phyloP scores from a whole-genome alignment of 2,329 filamentous ascomycete genomes.

The Diaporthe sp. region DNA sequence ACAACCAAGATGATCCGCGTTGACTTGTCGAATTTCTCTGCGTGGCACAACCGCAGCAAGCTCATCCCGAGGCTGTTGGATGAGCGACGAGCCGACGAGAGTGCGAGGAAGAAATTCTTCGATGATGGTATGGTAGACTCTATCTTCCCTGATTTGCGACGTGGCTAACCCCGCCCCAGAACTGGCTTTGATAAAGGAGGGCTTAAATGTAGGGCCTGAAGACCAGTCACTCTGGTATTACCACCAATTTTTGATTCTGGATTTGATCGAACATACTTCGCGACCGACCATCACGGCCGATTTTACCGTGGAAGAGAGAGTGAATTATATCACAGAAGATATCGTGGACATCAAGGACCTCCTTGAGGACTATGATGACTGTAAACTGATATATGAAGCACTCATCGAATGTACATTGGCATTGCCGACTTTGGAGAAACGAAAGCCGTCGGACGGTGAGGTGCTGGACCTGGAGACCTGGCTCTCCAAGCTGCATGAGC shows the following conservation, averaged over 20 bases:
- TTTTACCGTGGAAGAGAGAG: constrained; percentile 72
- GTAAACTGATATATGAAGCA: constrained; percentile 91
- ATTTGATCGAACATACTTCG: constrained; percentile 66
- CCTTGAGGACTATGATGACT: constrained; percentile 68
- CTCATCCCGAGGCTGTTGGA: constrained; percentile 83
- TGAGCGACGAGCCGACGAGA: constrained; percentile 76
- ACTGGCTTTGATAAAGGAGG: constrained; percentile 80
- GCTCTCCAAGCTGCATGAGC: constrained; percentile 74
- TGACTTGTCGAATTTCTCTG: constrained; percentile 96
- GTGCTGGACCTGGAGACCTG: constrained; percentile 65
- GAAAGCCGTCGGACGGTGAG: constrained; percentile 56
- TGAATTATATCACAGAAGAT: constrained; percentile 77
- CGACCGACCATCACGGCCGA: constrained; percentile 74
- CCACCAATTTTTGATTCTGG: constrained; percentile 87
- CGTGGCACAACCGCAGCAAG: constrained; percentile 92
- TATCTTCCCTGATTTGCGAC: background rate
- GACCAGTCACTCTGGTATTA: constrained; percentile 99
- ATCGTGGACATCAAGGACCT: constrained; percentile 80
- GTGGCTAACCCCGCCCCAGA: constrained; percentile 63
- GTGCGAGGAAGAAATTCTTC: constrained; percentile 76
- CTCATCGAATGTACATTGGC: constrained; percentile 80
- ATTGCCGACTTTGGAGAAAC: constrained; percentile 67
- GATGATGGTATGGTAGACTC: constrained; percentile 69
- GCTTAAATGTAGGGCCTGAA: constrained; percentile 89
- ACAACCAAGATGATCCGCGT: constrained; percentile 88